phyloP scores from a whole-genome alignment of 2,329 filamentous ascomycete species.

The Aspergillus novoparasiticus region DNA sequence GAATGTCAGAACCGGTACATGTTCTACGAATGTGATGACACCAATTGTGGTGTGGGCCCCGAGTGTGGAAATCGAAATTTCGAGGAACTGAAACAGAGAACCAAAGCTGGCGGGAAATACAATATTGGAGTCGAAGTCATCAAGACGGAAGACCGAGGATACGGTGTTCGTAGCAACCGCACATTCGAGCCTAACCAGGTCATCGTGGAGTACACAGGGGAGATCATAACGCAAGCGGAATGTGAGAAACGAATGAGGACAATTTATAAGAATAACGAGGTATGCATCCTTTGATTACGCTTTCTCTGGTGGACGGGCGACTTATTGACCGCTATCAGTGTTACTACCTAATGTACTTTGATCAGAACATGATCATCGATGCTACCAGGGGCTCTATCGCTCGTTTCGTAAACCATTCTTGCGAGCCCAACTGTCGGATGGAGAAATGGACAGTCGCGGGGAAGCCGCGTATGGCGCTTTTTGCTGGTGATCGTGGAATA shows the following conservation, averaged over 20 bases:
- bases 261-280: conserved; percentile 90
- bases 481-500: conserved; percentile 85
- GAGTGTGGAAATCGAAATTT: conserved; percentile 88
- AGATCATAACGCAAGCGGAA: conserved; percentile 94
- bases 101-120: conserved; percentile 78
- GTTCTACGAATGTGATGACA: conserved; percentile 93
- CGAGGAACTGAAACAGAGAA: conserved; percentile 72
- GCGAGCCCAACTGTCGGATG: conserved; percentile 95
- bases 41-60: conserved; percentile 80
- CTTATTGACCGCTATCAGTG: conserved; percentile 59
- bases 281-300: conserved; percentile 46
- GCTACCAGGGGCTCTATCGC: conserved; percentile 94
- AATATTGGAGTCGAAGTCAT: conserved; percentile 93
- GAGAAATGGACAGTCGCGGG: conserved; percentile 96
- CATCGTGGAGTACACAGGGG: conserved; percentile 97
- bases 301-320: background rate
- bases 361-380: conserved; percentile 98
- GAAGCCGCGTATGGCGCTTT: conserved; percentile 93
- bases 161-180: conserved; percentile 87
- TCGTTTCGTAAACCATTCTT: conserved; percentile 97
- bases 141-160: conserved; percentile 84
- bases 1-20: conserved; percentile 93
- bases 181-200: conserved; percentile 88
- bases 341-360: conserved; percentile 98
- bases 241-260: conserved; percentile 93